These are phyloP conservation scores for Nothopassalora personata DNA, from an alignment of 2,329 filamentous ascomycete species.

Conservation along the genomic window DNA sequence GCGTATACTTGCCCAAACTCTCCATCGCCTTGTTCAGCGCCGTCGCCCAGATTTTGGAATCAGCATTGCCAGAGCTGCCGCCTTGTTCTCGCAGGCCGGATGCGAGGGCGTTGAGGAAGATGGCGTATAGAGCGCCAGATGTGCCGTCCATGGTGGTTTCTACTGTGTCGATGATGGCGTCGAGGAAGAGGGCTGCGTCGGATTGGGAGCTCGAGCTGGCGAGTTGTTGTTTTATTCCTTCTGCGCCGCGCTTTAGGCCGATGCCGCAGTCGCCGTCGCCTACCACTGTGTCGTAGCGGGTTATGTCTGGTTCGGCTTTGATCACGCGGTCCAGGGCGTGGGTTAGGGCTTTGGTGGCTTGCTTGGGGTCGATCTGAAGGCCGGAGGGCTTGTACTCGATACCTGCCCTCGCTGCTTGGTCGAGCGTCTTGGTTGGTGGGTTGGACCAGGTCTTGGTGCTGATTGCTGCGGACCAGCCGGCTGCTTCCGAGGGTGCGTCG, in stretches of 20 bases:
- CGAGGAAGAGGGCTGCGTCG: conserved; percentile 56
- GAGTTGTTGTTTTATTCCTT: conserved; percentile 49
- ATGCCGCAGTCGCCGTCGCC: conserved; percentile 89
- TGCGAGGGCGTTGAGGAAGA: conserved; percentile 83
- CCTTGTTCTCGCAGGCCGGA: conserved; percentile 58
- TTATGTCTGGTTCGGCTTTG: conserved; percentile 60
- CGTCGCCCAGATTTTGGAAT: conserved; percentile 53
- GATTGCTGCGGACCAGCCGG: conserved; percentile 61
- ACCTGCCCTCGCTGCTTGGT: conserved; percentile 36
- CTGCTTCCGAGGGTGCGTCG: conserved; percentile 62
- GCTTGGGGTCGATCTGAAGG: conserved; percentile 48
- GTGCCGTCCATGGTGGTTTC: conserved; percentile 70
- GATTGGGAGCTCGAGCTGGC: conserved; percentile 34
- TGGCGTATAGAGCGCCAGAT: conserved; percentile 72
- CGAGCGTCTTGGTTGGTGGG: conserved; percentile 36
- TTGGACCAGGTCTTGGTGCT: conserved; percentile 52
- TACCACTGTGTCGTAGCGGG: conserved; percentile 70
- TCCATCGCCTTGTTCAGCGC: conserved; percentile 68
- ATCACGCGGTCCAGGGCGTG: conserved; percentile 58
- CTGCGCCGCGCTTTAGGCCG: conserved; percentile 78
- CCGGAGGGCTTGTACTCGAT: conserved; percentile 49
- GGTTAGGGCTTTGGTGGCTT: conserved; percentile 49
- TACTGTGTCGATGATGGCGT: conserved; percentile 57
- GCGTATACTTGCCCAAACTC: conserved; percentile 76
- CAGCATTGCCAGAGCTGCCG: conserved; percentile 26